A percentile compares a stretch with the other conserved stretches of the same genome.
phyloP scores from a whole-genome alignment of 2,329 filamentous ascomycete genomes.

The Cercospora sp. region DNA sequence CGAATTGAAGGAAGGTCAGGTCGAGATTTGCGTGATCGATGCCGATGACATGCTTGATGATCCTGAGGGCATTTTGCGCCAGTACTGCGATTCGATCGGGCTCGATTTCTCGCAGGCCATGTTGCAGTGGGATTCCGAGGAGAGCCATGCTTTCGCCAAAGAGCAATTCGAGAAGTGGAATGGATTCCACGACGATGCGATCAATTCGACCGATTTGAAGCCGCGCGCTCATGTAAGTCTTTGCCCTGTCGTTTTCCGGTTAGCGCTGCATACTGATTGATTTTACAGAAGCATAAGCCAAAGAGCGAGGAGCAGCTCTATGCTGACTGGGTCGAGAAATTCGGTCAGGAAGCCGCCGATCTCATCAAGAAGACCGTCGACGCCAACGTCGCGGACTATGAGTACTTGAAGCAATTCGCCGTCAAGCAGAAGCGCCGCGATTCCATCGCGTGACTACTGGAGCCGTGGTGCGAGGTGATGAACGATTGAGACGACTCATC shows the following conservation, averaged over 20 bases:
- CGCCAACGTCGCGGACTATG: slow-evolving; percentile 72
- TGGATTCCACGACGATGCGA: slow-evolving; percentile 94
- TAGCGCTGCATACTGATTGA: slow-evolving; percentile 13
- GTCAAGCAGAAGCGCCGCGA: slow-evolving; percentile 30
- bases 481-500: not conserved
- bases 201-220: slow-evolving; percentile 75
- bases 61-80: slow-evolving; percentile 71
- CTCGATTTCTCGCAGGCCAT: slow-evolving; percentile 74
- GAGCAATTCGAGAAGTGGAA: slow-evolving; percentile 93
- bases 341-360: slow-evolving; percentile 68
- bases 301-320: slow-evolving; percentile 68
- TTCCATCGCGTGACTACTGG: slow-evolving; percentile 15
- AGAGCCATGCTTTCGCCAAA: slow-evolving; percentile 67
- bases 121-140: slow-evolving; percentile 79
- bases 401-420: slow-evolving; percentile 78
- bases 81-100: slow-evolving; percentile 79
- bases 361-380: slow-evolving; percentile 71
- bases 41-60: slow-evolving; percentile 91
- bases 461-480: slow-evolving; percentile 12
- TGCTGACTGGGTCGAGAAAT: slow-evolving; percentile 72
- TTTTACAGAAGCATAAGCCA: slow-evolving; percentile 57
- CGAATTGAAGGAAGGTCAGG: slow-evolving; percentile 37
- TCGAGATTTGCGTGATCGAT: slow-evolving; percentile 82
- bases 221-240: slow-evolving; percentile 62
- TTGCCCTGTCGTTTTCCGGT: not conserved